Base-by-base conservation (phyloP, 2,329 filamentous ascomycete genomes). In the Falciphora oryzae region DNA sequence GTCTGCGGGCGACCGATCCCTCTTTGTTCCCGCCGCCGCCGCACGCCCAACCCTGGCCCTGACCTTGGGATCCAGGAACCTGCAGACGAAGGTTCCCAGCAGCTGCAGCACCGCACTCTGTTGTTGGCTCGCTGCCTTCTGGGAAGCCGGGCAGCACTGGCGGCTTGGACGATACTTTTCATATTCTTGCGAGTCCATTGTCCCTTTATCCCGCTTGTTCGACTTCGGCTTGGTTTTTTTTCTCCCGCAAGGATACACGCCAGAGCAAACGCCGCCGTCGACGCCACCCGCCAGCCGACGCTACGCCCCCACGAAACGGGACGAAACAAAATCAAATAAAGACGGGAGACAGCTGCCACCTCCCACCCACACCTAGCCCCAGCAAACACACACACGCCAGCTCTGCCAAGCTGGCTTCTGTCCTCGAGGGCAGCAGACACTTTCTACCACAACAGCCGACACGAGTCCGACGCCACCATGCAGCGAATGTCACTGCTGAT, bases 401-500 rank as follows among this genome's bases (percentile, higher is more conserved):
- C 53, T 16, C 22, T 2, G 10, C 32, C 13, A 18, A 22, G 16
- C 16, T 22, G 16, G 38, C 38, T 16, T 18, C 16, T 18, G 38
- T 44, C 38, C 38, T 44, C 38, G 38, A 44, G 38, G 38, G 38
- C 38, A 6, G 38, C 38, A 22, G 16, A 50, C 38, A 22, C 38
- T 50, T 16, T 22, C 38, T 50, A 6, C 38, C 16, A 50, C 38
- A 50, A 22, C 38, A 22, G 16, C 61, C 59, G 32, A 53, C 27
- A 58, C 50, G 16, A 28, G 22, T 8, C 8, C n/a, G 28, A 32
- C 13, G 56, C 28, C 69, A 72, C 70, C 70, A 80, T 81, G 79
- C 78, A 80, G 75, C 79, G 79, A 67, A 77, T 81, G 69, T 79
- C 79, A 66, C 74, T 77, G 63, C 73, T 81, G 67, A 77, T 81